phyloP scores from a whole-genome alignment of 75 land plant genomes.

The Selaginella tamariscina region DNA sequence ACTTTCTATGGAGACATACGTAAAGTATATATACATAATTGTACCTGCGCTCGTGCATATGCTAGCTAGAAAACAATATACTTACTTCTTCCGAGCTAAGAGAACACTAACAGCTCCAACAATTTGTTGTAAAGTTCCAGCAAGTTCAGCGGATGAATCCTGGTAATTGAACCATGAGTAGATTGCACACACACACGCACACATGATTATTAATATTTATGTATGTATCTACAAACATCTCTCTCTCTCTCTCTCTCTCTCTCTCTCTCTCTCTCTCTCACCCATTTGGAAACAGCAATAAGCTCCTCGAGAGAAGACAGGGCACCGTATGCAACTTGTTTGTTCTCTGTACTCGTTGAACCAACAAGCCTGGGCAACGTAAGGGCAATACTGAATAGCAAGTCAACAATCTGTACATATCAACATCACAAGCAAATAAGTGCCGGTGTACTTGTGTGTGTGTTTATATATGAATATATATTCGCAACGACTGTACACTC shows the following conservation, averaged over 20 bases:
- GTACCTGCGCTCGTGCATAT: too few relatives aligned
- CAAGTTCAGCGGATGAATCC: constrained; percentile 78
- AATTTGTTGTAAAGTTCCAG: constrained; percentile 61
- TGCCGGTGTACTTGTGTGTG: too few relatives aligned
- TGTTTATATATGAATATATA: too few relatives aligned
- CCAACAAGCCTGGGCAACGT: constrained; percentile 63
- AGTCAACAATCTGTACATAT: constrained; percentile 62
- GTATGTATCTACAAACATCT: too few relatives aligned
- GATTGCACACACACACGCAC: too few relatives aligned
- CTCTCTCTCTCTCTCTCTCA: too few relatives aligned
- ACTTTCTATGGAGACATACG: too few relatives aligned
- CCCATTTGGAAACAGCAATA: constrained; percentile 81
- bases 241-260: too few relatives aligned
- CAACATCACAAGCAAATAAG: not conserved
- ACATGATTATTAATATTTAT: too few relatives aligned
- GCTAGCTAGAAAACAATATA: not conserved
- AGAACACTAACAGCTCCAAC: constrained; percentile 59
- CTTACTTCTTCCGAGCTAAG: constrained; percentile 70
- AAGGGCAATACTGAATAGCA: constrained; percentile 72
- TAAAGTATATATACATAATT: too few relatives aligned
- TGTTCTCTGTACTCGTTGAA: constrained; percentile 33
- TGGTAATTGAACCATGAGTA: too few relatives aligned
- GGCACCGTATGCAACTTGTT: constrained; percentile 62
- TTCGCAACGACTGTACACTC: too few relatives aligned
- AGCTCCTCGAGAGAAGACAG: constrained; percentile 85